Conservation (phyloP, 1,284 basidiomycete genomes). For the Leucoagaricus sp. region DNA sequence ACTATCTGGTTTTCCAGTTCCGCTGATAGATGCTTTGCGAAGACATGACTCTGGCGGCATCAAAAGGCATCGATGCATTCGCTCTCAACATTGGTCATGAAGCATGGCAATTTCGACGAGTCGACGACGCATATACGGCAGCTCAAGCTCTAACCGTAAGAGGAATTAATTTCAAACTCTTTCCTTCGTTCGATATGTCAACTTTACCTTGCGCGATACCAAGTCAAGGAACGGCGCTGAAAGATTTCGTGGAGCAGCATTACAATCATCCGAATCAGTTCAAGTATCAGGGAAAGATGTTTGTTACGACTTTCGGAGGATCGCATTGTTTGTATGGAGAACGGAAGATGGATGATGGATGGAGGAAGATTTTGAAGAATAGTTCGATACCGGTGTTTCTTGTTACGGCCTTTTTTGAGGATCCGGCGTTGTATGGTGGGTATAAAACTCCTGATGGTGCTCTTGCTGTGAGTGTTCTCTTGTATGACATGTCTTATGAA, state of each 20-base stretch:
- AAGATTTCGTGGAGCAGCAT: conserved; percentile 15
- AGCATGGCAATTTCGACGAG: conserved; percentile 47
- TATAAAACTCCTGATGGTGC: conserved; percentile 39
- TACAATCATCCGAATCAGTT: conserved; percentile 18
- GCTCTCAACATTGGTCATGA: conserved; percentile 49
- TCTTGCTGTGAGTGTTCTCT: conserved; percentile 36
- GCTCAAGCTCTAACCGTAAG: not conserved
- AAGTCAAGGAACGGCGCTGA: conserved; percentile 20
- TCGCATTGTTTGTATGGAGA: conserved; percentile 24
- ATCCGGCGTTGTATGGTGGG: conserved; percentile 35
- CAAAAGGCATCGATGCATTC: conserved; percentile 44
- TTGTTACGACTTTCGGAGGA: conserved; percentile 28
- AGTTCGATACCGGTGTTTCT: conserved; percentile 29
- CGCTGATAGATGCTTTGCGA: not conserved
- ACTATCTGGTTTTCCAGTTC: not conserved
- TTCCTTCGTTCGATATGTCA: conserved; percentile 61
- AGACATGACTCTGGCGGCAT: conserved; percentile 41
- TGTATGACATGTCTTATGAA: not conserved
- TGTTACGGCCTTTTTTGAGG: conserved; percentile 45
- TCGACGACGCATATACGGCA: conserved; percentile 44
- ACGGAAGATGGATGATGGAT: conserved; percentile 21
- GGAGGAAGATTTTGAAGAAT: conserved; percentile 17
- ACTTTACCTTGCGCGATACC: conserved; percentile 24
- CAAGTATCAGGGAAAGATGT: conserved; percentile 6
- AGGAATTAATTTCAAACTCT: conserved; percentile 47